Evolutionary conservation across 768 basidiomycete genomes (phyloP).

Genomic region (Boletus subparvulus): DNA sequence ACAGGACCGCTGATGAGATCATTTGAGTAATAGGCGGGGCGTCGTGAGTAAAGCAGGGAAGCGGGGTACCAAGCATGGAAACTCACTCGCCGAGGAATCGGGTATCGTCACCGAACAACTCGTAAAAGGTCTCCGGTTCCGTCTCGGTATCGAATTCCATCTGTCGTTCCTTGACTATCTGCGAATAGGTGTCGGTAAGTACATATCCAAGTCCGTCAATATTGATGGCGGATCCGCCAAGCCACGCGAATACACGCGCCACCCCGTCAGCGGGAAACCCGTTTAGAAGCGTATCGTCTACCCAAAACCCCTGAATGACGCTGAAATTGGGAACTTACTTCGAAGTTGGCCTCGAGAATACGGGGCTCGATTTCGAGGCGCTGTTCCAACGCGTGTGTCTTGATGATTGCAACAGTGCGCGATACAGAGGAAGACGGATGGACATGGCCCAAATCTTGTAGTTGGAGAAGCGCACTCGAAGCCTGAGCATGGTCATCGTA

Average conservation of each 20-base stretch:
- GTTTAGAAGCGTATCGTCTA: not conserved
- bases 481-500: slow-evolving; percentile 10
- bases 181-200: slow-evolving; percentile 19
- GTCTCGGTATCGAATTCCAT: slow-evolving; percentile 87
- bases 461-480: not conserved
- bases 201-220: slow-evolving; percentile 1
- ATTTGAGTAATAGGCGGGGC: slow-evolving; percentile 1
- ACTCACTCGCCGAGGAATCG: slow-evolving; percentile 75
- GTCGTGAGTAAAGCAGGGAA: slow-evolving; percentile 9
- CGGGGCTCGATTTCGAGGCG: slow-evolving; percentile 79
- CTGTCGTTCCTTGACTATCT: slow-evolving; percentile 86
- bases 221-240: slow-evolving; percentile 17
- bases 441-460: slow-evolving; percentile 3
- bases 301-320: slow-evolving; percentile 5
- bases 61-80: not conserved
- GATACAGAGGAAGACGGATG: slow-evolving; percentile 12
- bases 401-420: slow-evolving; percentile 85
- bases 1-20: slow-evolving; percentile 64
- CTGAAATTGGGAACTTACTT: slow-evolving; percentile 46
- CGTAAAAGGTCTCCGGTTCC: slow-evolving; percentile 75
- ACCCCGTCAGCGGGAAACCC: not conserved
- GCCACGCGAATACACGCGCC: slow-evolving; percentile 11
- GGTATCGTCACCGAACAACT: slow-evolving; percentile 79
- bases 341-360: slow-evolving; percentile 79
- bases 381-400: slow-evolving; percentile 68